A percentile compares a stretch with the other conserved stretches of the same genome.
Evolutionary conservation across 2,329 filamentous ascomycete species (phyloP).

Genomic region (Xylariaceae sp.): DNA sequence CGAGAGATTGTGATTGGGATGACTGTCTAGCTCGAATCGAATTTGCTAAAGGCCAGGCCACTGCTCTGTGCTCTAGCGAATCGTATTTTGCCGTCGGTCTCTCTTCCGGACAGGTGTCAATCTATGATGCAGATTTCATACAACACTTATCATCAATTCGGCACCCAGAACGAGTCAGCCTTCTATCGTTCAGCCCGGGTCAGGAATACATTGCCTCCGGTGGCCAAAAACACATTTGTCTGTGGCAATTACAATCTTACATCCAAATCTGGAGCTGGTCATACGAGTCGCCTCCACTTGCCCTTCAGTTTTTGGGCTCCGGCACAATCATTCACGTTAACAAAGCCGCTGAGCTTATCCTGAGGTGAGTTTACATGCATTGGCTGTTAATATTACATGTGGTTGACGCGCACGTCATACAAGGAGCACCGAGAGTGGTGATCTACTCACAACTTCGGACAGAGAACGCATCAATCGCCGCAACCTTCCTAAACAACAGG

Average conservation of each 20-base stretch:
- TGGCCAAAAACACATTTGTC: conserved; percentile 9
- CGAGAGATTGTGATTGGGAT: conserved; percentile 28
- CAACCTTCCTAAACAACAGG: conserved; percentile 9
- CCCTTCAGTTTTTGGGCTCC: conserved; percentile 6
- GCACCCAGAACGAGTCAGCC: conserved; percentile 26
- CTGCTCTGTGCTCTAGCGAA: conserved; percentile 26
- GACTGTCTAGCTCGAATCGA: conserved; percentile 33
- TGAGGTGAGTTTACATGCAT: too few species aligned
- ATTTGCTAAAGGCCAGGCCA: conserved; percentile 25
- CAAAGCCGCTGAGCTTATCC: background rate
- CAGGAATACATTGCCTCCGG: conserved; percentile 18
- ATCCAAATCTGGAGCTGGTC: conserved; percentile 9
- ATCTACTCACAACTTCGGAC: conserved; percentile 10
- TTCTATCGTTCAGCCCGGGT: conserved; percentile 26
- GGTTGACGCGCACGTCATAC: background rate
- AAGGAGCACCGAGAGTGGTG: conserved; percentile 10
- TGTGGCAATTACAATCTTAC: conserved; percentile 11
- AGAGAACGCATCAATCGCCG: too few species aligned
- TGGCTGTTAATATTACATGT: background rate
- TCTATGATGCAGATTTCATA: conserved; percentile 27
- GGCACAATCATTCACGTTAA: background rate
- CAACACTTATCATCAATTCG: conserved; percentile 19
- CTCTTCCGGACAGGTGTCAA: conserved; percentile 28
- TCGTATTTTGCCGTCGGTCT: conserved; percentile 31
- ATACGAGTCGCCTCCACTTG: conserved; percentile 9